Conservation (phyloP, 441 rosid genomes). For the Viola pubescens region DNA sequence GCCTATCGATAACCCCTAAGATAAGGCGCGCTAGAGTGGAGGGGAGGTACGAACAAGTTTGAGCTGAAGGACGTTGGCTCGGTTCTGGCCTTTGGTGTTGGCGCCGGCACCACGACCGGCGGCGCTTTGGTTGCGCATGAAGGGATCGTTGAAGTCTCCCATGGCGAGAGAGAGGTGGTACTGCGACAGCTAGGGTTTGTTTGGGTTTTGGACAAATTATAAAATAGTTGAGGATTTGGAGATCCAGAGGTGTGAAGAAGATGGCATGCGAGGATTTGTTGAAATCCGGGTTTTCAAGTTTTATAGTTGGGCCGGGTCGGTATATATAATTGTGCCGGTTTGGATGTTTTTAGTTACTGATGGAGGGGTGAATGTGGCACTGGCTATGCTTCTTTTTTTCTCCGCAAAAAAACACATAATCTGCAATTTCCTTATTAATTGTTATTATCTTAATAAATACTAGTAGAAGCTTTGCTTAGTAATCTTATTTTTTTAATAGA, state of each 20-base stretch:
- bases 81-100: slow-evolving; percentile 70
- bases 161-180: slow-evolving; percentile 31
- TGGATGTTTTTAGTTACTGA: too few relatives aligned
- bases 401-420: too few relatives aligned
- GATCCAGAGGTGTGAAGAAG: slow-evolving; percentile 3
- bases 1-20: too few relatives aligned
- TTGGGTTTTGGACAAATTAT: slow-evolving; percentile 12
- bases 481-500: neutral
- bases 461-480: neutral
- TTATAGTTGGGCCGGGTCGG: too few relatives aligned
- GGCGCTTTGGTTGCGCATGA: slow-evolving; percentile 88
- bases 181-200: slow-evolving; percentile 25
- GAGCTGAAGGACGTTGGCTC: slow-evolving; percentile 94
- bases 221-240: neutral
- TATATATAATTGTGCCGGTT: too few relatives aligned
- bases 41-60: slow-evolving; percentile 52
- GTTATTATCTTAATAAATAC: too few relatives aligned
- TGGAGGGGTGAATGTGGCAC: too few relatives aligned
- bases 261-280: neutral
- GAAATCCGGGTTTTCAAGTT: too few relatives aligned
- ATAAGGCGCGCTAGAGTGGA: neutral
- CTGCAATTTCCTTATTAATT: too few relatives aligned
- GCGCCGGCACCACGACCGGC: slow-evolving; percentile 58
- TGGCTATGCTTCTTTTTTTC: too few relatives aligned
- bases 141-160: slow-evolving; percentile 81